These are phyloP conservation scores for Acanthamoeba culbertsoni DNA, from an alignment of 208 protist genomes.

Conservation along the genomic window DNA sequence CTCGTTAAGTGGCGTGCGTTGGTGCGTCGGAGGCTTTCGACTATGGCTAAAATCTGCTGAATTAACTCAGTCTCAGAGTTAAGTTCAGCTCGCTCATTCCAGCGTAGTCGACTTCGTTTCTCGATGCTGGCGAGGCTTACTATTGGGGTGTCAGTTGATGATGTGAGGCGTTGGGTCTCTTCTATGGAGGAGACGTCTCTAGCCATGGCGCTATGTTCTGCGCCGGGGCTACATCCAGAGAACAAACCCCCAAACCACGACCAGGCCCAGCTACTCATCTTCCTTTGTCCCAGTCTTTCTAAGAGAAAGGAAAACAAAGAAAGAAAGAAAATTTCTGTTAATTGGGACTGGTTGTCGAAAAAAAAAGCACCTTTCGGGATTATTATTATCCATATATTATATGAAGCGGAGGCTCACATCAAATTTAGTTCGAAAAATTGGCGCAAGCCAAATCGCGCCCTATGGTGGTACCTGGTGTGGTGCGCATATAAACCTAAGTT, in stretches of 20 bases:
- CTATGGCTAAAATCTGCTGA: conserved; percentile 13
- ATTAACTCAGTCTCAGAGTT: conserved; percentile 20
- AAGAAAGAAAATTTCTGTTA: too few species aligned
- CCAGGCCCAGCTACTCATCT: background rate
- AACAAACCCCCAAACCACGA: background rate
- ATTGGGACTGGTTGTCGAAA: too few species aligned
- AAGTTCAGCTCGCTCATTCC: background rate
- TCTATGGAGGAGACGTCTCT: background rate
- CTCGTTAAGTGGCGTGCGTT: background rate
- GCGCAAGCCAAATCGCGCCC: too few species aligned
- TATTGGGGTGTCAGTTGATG: background rate
- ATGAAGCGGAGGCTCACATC: too few species aligned
- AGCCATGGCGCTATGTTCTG: background rate
- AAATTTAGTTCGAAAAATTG: too few species aligned
- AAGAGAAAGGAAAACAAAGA: background rate
- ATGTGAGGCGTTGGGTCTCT: background rate
- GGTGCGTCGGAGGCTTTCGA: background rate
- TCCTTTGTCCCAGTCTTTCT: background rate
- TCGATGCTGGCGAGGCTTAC: background rate
- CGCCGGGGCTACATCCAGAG: background rate
- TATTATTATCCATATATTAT: too few species aligned
- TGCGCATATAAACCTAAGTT: too few species aligned
- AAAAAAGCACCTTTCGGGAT: too few species aligned
- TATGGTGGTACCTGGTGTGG: too few species aligned
- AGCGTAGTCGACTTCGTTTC: background rate